Percentiles rank a stretch among this genome's conserved stretches.
phyloP scores from a whole-genome alignment of 1,284 basidiomycete species.

The Rhodotorula sp. region DNA sequence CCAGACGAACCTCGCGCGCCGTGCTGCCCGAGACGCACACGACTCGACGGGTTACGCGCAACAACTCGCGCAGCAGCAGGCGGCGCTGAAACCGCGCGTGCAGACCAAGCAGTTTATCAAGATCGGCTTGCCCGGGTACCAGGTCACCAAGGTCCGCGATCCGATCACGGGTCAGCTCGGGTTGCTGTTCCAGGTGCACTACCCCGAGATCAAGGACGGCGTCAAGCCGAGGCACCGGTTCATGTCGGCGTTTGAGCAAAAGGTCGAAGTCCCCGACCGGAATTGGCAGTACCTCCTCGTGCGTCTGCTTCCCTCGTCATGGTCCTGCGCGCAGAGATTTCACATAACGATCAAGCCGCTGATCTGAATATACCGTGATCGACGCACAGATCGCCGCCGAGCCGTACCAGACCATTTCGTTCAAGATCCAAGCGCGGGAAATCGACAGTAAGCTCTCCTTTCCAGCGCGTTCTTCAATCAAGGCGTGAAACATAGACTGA shows the following conservation, averaged over 20 bases:
- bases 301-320: slow-evolving; percentile 49
- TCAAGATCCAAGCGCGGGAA: slow-evolving; percentile 95
- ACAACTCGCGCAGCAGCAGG: slow-evolving; percentile 69
- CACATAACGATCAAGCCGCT: too few relatives aligned
- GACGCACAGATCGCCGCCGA: slow-evolving; percentile 85
- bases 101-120: slow-evolving; percentile 94
- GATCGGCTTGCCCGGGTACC: slow-evolving; percentile 92
- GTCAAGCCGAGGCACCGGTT: slow-evolving; percentile 85
- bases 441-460: slow-evolving; percentile 62
- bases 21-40: slow-evolving; percentile 92
- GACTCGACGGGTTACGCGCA: slow-evolving; percentile 51
- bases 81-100: slow-evolving; percentile 58
- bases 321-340: not conserved
- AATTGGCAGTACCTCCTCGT: slow-evolving; percentile 96
- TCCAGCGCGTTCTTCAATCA: not conserved
- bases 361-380: not conserved
- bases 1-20: slow-evolving; percentile 90
- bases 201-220: slow-evolving; percentile 80
- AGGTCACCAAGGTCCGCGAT: slow-evolving; percentile 58
- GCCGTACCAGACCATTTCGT: slow-evolving; percentile 97
- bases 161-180: slow-evolving; percentile 60
- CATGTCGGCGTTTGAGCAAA: slow-evolving; percentile 99
- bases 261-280: slow-evolving; percentile 88
- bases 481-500: not conserved
- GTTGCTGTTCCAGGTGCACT: slow-evolving; percentile 92